A percentile compares a stretch with the other conserved stretches of the same genome.
Conservation (phyloP, 805 yeast species). For the Starmerella apis region DNA sequence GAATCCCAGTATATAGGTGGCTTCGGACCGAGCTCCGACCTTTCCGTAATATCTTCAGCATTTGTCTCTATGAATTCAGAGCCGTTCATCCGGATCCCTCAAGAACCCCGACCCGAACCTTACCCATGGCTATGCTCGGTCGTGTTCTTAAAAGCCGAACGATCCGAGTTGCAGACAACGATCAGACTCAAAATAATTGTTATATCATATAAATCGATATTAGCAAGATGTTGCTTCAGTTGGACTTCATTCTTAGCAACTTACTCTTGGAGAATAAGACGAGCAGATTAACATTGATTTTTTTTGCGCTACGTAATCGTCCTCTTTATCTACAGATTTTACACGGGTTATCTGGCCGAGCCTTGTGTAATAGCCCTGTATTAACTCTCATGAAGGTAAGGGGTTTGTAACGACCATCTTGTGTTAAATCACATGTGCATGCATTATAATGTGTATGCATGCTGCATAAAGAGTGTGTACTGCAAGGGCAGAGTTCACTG, state of each 20-base stretch:
- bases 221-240: too few relatives aligned
- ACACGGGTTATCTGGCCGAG: not conserved
- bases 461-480: not conserved
- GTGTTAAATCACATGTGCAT: not conserved
- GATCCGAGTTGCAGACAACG: not conserved
- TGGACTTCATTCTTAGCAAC: too few relatives aligned
- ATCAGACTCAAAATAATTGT: not conserved
- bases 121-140: not conserved
- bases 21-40: too few relatives aligned
- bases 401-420: not conserved
- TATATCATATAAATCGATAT: too few relatives aligned
- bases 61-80: not conserved
- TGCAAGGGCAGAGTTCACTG: not conserved
- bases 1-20: too few relatives aligned
- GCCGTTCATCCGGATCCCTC: not conserved
- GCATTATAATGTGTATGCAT: not conserved
- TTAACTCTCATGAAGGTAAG: not conserved
- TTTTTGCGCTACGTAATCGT: not conserved
- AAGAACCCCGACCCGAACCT: not conserved
- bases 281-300: not conserved
- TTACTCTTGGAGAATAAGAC: not conserved
- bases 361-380: not conserved
- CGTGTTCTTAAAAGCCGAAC: conserved; percentile 1
- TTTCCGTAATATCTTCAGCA: not conserved
- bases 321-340: not conserved